Evolutionary conservation across 179 eudicot species (phyloP).

Genomic region (Silene noctiflora): DNA sequence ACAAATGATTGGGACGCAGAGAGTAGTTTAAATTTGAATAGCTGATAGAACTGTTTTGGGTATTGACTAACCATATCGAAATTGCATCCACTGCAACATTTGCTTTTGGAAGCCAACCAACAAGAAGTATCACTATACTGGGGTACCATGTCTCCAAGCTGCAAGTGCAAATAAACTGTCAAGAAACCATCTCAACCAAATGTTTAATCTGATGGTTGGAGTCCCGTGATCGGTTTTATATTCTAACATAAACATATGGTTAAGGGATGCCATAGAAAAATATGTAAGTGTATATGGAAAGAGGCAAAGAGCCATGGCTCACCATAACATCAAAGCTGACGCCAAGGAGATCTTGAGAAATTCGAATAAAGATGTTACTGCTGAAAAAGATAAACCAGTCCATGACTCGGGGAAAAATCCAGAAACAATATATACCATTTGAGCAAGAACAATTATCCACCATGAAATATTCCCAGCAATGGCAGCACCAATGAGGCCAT

Average conservation of each 20-base stretch:
- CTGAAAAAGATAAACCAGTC: slow-evolving; percentile 43
- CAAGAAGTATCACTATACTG: slow-evolving; percentile 41
- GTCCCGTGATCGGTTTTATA: too few species aligned
- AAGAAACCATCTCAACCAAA: too few species aligned
- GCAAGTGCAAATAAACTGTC: slow-evolving; percentile 13
- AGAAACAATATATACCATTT: slow-evolving; percentile 36
- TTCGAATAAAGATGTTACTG: slow-evolving; percentile 32
- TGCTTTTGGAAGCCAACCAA: slow-evolving; percentile 45
- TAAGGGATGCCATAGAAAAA: not conserved
- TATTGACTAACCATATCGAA: slow-evolving; percentile 40
- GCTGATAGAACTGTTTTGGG: too few species aligned
- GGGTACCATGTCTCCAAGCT: slow-evolving; percentile 58
- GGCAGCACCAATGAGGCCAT: slow-evolving; percentile 49
- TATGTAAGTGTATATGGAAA: not conserved
- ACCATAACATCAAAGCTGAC: slow-evolving; percentile 57
- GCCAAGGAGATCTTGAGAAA: slow-evolving; percentile 48
- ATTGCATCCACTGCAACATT: slow-evolving; percentile 44
- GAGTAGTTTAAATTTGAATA: too few species aligned
- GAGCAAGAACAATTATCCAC: slow-evolving; percentile 39
- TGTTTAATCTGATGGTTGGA: too few species aligned
- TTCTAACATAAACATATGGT: too few species aligned
- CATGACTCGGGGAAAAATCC: slow-evolving; percentile 43
- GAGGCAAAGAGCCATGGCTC: not conserved
- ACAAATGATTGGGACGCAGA: too few species aligned
- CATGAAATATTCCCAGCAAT: slow-evolving; percentile 47